phyloP scores from a whole-genome alignment of 768 basidiomycete genomes.

The Lactarius hengduanensis region DNA sequence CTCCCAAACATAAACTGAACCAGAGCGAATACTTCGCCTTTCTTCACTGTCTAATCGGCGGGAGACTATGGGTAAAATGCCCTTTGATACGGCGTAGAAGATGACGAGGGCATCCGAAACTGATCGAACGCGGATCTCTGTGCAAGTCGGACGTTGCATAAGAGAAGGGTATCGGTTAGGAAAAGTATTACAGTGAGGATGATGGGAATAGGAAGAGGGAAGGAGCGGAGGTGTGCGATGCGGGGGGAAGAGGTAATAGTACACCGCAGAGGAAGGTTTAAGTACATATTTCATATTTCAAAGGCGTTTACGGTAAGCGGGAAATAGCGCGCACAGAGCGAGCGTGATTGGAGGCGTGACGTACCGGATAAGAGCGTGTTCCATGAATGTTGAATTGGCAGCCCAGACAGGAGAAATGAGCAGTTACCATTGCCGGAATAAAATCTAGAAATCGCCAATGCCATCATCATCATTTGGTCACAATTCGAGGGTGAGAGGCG shows the following conservation, averaged over 20 bases:
- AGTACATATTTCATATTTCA: constrained; percentile 24
- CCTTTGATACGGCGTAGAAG: constrained; percentile 66
- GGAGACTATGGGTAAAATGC: constrained; percentile 61
- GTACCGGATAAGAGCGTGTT: constrained; percentile 28
- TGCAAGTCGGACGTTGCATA: constrained; percentile 72
- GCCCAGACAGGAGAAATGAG: constrained; percentile 25
- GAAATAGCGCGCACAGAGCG: constrained; percentile 16
- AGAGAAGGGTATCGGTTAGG: background rate
- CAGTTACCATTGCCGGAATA: constrained; percentile 23
- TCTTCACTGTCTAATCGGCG: constrained; percentile 77
- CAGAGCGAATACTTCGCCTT: constrained; percentile 63
- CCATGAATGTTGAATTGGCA: constrained; percentile 27
- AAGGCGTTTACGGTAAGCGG: constrained; percentile 29
- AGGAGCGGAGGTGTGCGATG: background rate
- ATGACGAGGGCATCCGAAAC: constrained; percentile 68
- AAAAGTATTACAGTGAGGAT: constrained; percentile 7
- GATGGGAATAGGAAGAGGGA: background rate
- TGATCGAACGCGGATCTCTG: constrained; percentile 58
- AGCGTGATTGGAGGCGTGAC: constrained; percentile 21
- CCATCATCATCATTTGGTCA: constrained; percentile 13
- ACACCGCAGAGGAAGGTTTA: constrained; percentile 19
- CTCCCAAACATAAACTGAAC: constrained; percentile 82
- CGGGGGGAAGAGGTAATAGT: constrained; percentile 17
- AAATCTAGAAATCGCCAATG: constrained; percentile 7
- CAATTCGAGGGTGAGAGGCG: constrained; percentile 14